Conservation (phyloP, 192 early-diverging fungal species). For the Backusella tarrabulga region DNA sequence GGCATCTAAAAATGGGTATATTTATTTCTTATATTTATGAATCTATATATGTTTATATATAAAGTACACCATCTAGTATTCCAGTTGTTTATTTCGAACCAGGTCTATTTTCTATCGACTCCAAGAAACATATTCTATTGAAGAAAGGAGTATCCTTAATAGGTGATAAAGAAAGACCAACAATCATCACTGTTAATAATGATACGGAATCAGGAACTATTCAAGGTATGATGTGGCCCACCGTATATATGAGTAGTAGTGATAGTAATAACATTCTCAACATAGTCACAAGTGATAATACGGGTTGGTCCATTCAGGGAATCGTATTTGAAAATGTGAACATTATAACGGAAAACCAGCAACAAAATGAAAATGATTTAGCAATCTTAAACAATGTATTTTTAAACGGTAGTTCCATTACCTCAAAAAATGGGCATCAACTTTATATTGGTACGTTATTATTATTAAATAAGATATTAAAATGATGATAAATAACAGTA, state of each 20-base stretch:
- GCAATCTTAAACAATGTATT: conserved; percentile 15
- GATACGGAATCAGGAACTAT: not conserved
- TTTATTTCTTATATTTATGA: not conserved
- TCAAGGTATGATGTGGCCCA: conserved; percentile 1
- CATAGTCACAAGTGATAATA: conserved; percentile 5
- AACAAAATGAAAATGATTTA: conserved; percentile 7
- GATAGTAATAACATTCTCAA: not conserved
- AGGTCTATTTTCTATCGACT: not conserved
- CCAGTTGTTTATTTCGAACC: not conserved
- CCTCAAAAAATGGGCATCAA: conserved; percentile 12
- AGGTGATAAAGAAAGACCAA: conserved; percentile 10
- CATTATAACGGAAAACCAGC: conserved; percentile 5
- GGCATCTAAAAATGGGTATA: not conserved
- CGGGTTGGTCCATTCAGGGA: conserved; percentile 16
- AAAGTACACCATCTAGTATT: not conserved
- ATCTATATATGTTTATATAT: not conserved
- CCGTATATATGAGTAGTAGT: not conserved
- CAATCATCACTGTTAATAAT: not conserved
- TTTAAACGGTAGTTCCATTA: conserved; percentile 7
- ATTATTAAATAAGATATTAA: not conserved
- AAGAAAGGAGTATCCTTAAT: conserved; percentile 8
- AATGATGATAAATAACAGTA: no score
- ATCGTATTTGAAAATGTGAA: conserved; percentile 27
- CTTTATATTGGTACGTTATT: conserved; percentile 16
- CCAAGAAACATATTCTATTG: not conserved